Conservation (phyloP, 139 green algal genomes). For the Astrephomene gubernaculifera region DNA sequence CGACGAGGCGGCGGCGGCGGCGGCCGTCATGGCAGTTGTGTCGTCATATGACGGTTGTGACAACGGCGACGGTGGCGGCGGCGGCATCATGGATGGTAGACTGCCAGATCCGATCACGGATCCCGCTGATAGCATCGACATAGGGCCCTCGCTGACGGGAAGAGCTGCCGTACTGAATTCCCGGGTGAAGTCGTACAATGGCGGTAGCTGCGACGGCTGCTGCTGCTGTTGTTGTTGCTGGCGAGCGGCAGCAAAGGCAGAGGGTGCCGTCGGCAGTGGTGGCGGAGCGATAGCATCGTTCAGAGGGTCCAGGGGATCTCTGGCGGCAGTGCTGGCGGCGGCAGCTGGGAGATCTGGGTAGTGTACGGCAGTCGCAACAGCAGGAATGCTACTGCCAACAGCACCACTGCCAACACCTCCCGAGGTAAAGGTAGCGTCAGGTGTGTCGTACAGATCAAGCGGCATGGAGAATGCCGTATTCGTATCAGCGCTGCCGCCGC, state of each 20-base stretch:
- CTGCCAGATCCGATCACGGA: no score
- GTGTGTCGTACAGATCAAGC: slow-evolving; percentile 26
- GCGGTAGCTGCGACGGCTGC: slow-evolving; percentile 3
- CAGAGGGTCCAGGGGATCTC: no score
- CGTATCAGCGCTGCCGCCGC: background rate
- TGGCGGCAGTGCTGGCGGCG: no score
- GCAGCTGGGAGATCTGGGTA: no score
- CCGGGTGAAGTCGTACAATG: slow-evolving; percentile 31
- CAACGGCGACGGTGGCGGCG: background rate
- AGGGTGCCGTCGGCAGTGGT: no score
- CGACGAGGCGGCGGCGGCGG: background rate
- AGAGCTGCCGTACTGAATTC: slow-evolving; percentile 17
- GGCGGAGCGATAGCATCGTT: no score
- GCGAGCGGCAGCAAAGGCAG: background rate
- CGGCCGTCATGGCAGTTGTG: background rate
- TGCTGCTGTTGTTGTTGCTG: background rate
- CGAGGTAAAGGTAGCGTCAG: no score
- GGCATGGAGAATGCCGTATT: slow-evolving; percentile 5
- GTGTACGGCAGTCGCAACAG: no score
- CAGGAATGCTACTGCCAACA: no score
- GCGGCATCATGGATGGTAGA: background rate
- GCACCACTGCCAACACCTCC: no score
- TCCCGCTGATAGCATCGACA: no score
- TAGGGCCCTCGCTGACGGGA: slow-evolving; percentile 24
- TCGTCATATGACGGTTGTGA: no score